These are phyloP conservation scores for Lignosus rhinocerotis DNA, from an alignment of 1,284 basidiomycete species.

Conservation along the genomic window DNA sequence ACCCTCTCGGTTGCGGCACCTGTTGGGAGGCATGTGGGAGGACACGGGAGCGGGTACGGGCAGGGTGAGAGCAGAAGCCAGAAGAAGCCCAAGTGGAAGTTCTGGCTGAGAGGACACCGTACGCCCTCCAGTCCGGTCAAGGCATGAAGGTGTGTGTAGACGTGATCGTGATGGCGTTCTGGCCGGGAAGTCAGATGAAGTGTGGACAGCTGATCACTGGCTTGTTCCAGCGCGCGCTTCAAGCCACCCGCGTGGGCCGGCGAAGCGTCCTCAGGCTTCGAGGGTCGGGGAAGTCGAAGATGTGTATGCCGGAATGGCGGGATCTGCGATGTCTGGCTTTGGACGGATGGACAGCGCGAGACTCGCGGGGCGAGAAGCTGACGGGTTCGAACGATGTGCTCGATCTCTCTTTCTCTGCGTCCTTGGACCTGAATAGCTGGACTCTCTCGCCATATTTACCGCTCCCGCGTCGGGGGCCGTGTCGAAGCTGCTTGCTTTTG, in stretches of 20 bases:
- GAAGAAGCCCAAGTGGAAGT: slow-evolving; percentile 27
- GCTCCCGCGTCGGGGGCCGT: no score
- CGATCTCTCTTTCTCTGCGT: not conserved
- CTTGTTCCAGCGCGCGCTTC: not conserved
- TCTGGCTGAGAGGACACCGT: slow-evolving; percentile 22
- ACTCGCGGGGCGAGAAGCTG: not conserved
- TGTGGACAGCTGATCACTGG: not conserved
- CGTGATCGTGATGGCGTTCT: not conserved
- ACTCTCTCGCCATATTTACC: no score
- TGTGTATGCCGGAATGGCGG: not conserved
- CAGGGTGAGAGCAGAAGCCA: not conserved
- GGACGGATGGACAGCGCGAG: not conserved
- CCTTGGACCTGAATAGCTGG: no score
- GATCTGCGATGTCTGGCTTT: not conserved
- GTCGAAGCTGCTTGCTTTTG: not conserved
- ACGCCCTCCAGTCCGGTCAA: slow-evolving; percentile 5
- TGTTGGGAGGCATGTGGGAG: not conserved
- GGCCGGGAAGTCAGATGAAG: not conserved
- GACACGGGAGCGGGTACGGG: slow-evolving; percentile 1
- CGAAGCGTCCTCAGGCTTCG: not conserved
- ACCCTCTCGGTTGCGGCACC: not conserved
- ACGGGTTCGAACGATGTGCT: not conserved
- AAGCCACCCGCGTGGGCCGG: no score
- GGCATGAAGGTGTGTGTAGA: slow-evolving; percentile 1
- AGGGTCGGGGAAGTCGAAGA: not conserved